These are phyloP conservation scores for Mimosa bimucronata DNA, from an alignment of 306 rosid genomes.

Conservation along the genomic window DNA sequence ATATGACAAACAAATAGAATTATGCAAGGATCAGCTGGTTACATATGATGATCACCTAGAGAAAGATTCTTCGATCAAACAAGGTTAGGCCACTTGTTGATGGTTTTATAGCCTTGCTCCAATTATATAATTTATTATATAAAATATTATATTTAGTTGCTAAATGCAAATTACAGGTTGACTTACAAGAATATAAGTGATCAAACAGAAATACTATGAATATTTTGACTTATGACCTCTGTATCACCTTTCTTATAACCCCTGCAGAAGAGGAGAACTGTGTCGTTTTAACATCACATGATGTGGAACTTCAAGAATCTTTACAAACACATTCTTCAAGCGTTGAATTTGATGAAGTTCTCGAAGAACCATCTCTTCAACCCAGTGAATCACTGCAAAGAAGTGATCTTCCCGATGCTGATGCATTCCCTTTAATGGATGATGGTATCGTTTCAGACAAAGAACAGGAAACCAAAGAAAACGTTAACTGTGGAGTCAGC, in stretches of 20 bases:
- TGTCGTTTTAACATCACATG: conserved; percentile 33
- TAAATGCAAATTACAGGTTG: neutral
- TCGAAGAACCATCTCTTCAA: conserved; percentile 38
- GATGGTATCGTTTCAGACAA: conserved; percentile 36
- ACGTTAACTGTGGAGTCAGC: conserved; percentile 5
- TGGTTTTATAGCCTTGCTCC: conserved; percentile 4
- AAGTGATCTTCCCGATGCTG: conserved; percentile 24
- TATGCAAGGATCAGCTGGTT: conserved; percentile 32
- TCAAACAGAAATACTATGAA: conserved; percentile 8
- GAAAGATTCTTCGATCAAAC: conserved; percentile 45
- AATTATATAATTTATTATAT: conserved; percentile 6
- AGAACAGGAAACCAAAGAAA: conserved; percentile 37
- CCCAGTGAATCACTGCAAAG: conserved; percentile 33
- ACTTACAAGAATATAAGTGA: neutral
- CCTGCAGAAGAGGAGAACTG: conserved; percentile 53
- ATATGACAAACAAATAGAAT: conserved; percentile 35
- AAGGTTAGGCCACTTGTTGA: conserved; percentile 48
- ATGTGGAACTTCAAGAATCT: conserved; percentile 44
- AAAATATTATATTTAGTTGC: neutral
- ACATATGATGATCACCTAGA: conserved; percentile 40
- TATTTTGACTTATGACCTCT: conserved; percentile 3
- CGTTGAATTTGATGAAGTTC: conserved; percentile 33
- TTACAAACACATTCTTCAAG: conserved; percentile 30
- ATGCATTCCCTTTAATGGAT: conserved; percentile 35
- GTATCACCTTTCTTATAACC: conserved; percentile 38